A percentile compares a stretch with the other conserved stretches of the same genome.
Evolutionary conservation across 129 eudicot genomes (phyloP).

Genomic region (Flaveria ramosissima): DNA sequence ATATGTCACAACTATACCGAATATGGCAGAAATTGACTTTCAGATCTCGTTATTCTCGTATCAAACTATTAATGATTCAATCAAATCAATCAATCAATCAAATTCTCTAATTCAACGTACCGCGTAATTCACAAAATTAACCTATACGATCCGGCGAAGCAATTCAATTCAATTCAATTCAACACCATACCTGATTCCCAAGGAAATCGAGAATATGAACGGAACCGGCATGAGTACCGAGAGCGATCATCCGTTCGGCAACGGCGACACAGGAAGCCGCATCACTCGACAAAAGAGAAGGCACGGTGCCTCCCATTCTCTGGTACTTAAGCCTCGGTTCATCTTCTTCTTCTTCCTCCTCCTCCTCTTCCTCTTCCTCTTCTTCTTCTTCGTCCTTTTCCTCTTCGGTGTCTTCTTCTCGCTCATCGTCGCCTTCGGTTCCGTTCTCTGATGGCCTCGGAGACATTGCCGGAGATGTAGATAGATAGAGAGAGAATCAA

Average conservation of each 20-base stretch:
- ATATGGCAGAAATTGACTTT: constrained; percentile 11
- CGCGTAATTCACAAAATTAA: not conserved
- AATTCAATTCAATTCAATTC: too few species aligned
- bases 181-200: constrained; percentile 73
- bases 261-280: constrained; percentile 93
- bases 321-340: constrained; percentile 94
- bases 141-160: constrained; percentile 15
- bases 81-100: constrained; percentile 20
- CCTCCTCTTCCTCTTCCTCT: too few species aligned
- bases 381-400: constrained; percentile 51
- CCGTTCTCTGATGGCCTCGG: constrained; percentile 68
- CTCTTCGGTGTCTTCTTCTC: constrained; percentile 56
- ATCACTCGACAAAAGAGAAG: constrained; percentile 65
- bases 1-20: constrained; percentile 6
- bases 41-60: constrained; percentile 29
- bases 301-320: constrained; percentile 94
- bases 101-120: constrained; percentile 8
- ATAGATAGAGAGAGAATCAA: constrained; percentile 26
- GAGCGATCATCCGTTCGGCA: constrained; percentile 96
- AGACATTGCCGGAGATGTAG: constrained; percentile 49
- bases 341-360: constrained; percentile 67
- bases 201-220: constrained; percentile 96
- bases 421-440: constrained; percentile 86
- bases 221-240: constrained; percentile 80
- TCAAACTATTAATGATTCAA: constrained; percentile 7